Conservation (phyloP, 2,329 filamentous ascomycete species). For the Neonectria hederae region DNA sequence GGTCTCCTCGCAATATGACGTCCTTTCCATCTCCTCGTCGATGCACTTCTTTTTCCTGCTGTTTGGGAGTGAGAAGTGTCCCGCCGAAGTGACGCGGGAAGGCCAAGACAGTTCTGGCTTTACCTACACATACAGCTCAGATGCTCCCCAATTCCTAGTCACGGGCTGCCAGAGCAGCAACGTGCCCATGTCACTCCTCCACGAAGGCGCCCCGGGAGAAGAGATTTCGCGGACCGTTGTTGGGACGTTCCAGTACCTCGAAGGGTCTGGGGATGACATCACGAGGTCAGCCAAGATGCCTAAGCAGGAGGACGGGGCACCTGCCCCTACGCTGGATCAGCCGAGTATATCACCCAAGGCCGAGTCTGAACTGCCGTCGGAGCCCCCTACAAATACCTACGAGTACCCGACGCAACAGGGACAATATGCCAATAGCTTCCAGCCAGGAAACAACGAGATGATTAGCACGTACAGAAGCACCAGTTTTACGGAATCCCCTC, state of each 20-base stretch:
- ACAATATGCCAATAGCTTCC: conserved; percentile 52
- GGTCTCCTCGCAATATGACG: conserved; percentile 78
- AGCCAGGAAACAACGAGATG: conserved; percentile 60
- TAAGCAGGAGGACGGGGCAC: conserved; percentile 51
- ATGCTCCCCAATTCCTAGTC: conserved; percentile 70
- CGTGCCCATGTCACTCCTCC: conserved; percentile 64
- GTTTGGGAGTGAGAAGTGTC: conserved; percentile 81
- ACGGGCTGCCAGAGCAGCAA: conserved; percentile 60
- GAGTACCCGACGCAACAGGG: conserved; percentile 56
- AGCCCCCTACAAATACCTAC: conserved; percentile 55
- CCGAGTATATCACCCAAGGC: conserved; percentile 55
- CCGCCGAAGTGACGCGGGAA: conserved; percentile 66
- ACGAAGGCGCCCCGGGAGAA: conserved; percentile 62
- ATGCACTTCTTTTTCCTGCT: conserved; percentile 70
- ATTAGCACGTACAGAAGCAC: conserved; percentile 63
- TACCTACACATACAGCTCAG: conserved; percentile 76
- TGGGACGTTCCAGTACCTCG: conserved; percentile 60
- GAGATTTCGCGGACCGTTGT: conserved; percentile 61
- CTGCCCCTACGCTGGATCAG: conserved; percentile 51
- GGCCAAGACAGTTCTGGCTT: conserved; percentile 67
- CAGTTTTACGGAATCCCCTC: conserved; percentile 60
- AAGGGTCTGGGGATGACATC: conserved; percentile 59
- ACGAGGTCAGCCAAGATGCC: conserved; percentile 49
- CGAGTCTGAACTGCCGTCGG: conserved; percentile 50
- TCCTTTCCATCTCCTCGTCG: conserved; percentile 67